phyloP scores from a whole-genome alignment of 1,139 yeast species.

The Yamadazyma buinensis region DNA sequence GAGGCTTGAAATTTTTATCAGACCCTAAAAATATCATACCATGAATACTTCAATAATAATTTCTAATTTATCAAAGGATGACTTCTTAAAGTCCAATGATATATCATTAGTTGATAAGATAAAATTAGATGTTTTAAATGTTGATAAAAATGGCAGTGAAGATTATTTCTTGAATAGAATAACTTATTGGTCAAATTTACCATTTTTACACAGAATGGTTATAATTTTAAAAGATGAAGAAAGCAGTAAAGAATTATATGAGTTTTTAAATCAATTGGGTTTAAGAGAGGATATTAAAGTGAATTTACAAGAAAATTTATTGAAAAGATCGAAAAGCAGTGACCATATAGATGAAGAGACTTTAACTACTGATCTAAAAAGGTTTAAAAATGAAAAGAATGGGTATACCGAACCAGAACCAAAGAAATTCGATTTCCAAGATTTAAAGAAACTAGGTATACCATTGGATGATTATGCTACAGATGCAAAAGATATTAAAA shows the following conservation, averaged over 20 bases:
- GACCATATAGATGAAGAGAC: constrained; percentile 16
- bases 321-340: constrained; percentile 39
- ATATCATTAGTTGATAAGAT: constrained; percentile 35
- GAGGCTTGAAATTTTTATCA: background rate
- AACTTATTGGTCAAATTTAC: constrained; percentile 43
- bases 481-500: constrained; percentile 1
- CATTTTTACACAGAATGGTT: constrained; percentile 40
- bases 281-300: constrained; percentile 20
- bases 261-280: constrained; percentile 16
- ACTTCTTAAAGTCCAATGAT: constrained; percentile 22
- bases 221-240: constrained; percentile 33
- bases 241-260: constrained; percentile 25
- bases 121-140: constrained; percentile 30
- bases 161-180: constrained; percentile 28
- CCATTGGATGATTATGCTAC: background rate
- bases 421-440: constrained; percentile 25
- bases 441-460: constrained; percentile 22
- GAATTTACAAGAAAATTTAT: constrained; percentile 40
- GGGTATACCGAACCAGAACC: constrained; percentile 41
- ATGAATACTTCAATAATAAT: constrained; percentile 33
- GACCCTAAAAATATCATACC: background rate
- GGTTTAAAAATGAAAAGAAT: constrained; percentile 17
- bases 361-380: constrained; percentile 25
- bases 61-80: constrained; percentile 30
- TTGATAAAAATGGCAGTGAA: constrained; percentile 15